These are phyloP conservation scores for Mortierella sp. DNA, from an alignment of 371 early-diverging fungal species.

Conservation along the genomic window DNA sequence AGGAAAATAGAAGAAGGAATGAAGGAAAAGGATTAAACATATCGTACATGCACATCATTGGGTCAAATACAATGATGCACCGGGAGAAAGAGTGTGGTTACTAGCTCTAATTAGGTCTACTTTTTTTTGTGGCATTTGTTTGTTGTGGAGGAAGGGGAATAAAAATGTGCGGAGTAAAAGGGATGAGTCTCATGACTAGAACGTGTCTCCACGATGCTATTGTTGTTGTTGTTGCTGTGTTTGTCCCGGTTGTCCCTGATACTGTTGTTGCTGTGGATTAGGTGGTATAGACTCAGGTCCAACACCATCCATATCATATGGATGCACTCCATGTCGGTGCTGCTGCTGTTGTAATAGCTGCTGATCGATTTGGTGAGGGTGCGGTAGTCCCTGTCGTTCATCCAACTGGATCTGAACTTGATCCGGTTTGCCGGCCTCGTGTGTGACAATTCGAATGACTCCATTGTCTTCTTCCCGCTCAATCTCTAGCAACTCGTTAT, in stretches of 20 bases:
- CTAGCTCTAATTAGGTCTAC: background rate
- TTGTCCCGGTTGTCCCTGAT: background rate
- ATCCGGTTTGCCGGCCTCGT: constrained; percentile 15
- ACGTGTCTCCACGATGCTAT: background rate
- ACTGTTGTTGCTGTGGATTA: background rate
- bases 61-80: background rate
- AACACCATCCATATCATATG: background rate
- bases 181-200: background rate
- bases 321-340: background rate
- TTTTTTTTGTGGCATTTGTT: background rate
- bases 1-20: background rate
- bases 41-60: constrained; percentile 1
- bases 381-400: background rate
- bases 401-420: constrained; percentile 3
- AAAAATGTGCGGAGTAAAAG: background rate
- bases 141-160: too few relatives aligned
- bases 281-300: background rate
- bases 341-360: background rate
- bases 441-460: constrained; percentile 11
- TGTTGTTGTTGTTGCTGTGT: background rate
- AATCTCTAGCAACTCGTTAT: constrained; percentile 19
- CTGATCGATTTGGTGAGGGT: background rate
- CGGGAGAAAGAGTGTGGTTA: background rate
- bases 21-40: background rate
- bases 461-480: constrained; percentile 40